A percentile compares a stretch with the other conserved stretches of the same genome.
Evolutionary conservation across 352 stramenopile genomes (phyloP).

Genomic region (Pythium brassicae): DNA sequence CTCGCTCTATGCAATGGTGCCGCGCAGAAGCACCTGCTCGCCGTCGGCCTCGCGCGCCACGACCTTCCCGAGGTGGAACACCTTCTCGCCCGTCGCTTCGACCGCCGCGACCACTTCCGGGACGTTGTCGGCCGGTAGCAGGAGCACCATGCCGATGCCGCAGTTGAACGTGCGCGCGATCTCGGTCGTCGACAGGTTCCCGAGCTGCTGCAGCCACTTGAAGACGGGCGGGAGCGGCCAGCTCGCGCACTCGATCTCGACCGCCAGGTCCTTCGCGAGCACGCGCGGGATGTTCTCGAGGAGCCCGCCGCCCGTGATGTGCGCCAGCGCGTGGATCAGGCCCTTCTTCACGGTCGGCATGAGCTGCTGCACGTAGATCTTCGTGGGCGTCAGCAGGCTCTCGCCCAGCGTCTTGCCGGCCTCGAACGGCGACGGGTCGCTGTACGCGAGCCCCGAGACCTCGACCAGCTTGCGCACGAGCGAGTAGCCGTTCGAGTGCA

Average conservation of each 20-base stretch:
- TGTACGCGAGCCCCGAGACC: conserved; percentile 82
- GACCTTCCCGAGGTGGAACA: conserved; percentile 89
- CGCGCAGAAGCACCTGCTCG: conserved; percentile 86
- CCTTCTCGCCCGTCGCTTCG: conserved; percentile 78
- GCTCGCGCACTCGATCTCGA: conserved; percentile 89
- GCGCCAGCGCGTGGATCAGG: conserved; percentile 91
- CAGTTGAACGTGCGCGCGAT: conserved; percentile 99
- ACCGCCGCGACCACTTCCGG: conserved; percentile 85
- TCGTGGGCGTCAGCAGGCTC: conserved; percentile 94
- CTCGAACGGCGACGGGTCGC: conserved; percentile 72
- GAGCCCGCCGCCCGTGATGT: conserved; percentile 98
- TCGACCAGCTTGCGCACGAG: conserved; percentile 97
- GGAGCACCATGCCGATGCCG: conserved; percentile 98
- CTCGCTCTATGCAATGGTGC: conserved; percentile 46
- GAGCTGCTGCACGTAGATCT: conserved; percentile 96
- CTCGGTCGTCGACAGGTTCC: conserved; percentile 92
- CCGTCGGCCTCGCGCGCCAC: conserved; percentile 42
- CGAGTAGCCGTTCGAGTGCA: conserved; percentile 99
- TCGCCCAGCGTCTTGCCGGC: conserved; percentile 89
- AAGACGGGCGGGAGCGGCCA: conserved; percentile 95
- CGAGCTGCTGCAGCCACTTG: conserved; percentile 95
- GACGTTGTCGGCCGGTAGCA: conserved; percentile 89
- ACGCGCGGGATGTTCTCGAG: conserved; percentile 98
- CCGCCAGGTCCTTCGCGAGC: conserved; percentile 88
- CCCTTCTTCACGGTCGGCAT: conserved; percentile 75